These are phyloP conservation scores for Gracilariopsis chorda DNA, from an alignment of 23 red algal species.

Conservation along the genomic window DNA sequence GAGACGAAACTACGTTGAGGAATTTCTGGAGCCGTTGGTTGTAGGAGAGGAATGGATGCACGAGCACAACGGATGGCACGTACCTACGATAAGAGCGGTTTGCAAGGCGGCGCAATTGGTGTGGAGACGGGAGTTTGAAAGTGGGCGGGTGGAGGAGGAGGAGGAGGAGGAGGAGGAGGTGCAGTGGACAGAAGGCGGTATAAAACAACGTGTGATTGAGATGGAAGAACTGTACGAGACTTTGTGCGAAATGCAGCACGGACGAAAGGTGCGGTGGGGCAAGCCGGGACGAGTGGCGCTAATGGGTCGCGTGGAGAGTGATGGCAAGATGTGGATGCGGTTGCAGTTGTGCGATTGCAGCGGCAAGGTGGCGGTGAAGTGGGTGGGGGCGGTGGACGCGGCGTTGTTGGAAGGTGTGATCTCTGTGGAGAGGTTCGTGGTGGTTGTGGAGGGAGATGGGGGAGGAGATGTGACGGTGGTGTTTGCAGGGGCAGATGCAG, in stretches of 20 bases:
- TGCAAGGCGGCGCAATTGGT: not conserved
- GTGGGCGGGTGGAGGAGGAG: not conserved
- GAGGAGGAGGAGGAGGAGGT: not conserved
- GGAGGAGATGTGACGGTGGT: not conserved
- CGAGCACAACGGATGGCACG: not conserved
- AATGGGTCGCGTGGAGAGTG: not conserved
- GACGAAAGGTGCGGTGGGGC: not conserved
- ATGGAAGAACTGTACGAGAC: not conserved
- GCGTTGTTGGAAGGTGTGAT: not conserved
- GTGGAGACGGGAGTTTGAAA: not conserved
- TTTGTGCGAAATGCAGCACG: not conserved
- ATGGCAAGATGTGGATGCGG: not conserved
- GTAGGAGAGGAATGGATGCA: not conserved
- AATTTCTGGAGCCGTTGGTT: not conserved
- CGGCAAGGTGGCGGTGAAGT: not conserved
- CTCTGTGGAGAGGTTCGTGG: not conserved
- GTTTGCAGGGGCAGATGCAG: not conserved
- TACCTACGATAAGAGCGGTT: not conserved
- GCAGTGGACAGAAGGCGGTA: not conserved
- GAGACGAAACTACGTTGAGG: not conserved
- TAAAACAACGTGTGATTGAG: not conserved
- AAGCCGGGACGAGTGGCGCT: not conserved
- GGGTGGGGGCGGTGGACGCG: not conserved
- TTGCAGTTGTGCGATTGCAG: not conserved
- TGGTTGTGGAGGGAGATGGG: not conserved